Evolutionary conservation across 805 yeast species (phyloP), one percentile per base, ranked within the genome.

Genomic region (Metschnikowia picachoensis): DNA sequence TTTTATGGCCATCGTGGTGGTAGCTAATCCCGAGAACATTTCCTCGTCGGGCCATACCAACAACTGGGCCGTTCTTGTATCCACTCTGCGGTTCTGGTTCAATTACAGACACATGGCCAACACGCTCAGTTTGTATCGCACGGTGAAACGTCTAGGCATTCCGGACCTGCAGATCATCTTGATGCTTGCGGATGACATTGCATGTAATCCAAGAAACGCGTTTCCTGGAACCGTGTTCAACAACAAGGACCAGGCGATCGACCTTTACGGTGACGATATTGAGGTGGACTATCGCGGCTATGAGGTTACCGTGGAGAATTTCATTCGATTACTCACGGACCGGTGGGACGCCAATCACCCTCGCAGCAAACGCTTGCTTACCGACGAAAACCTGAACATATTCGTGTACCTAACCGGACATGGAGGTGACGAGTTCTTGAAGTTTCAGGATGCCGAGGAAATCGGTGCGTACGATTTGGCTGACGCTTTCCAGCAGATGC

Each of bases 391-490:
- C 62, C 87, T 96, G 29, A 94, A 94, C 64, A 89, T 94, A 41
- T 87, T 94, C 65, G 85, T 94, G 27, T 94, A 94, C 64, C 76
- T 94, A 82, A 94, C 99, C 1, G 99, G 99, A 20, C 99, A 94
- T 66, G 99, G 99, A 20, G 99, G 99, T 43, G 89, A 91, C 59
- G 98, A 94, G 65, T 94, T 94, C 65, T 77, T 94, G 58, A 94
- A 94, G 67, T 94, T 94, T 65, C 99, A 94, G 69, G 99, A 94
- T 62, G 97, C 98, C 10, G 99, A 94, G 64, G 99, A 94, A 60
- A 90, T 94, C 47, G 90, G 96, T 2, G 83, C 96, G 9, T 85
- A 88, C 69, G 99, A 94, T 66, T 78, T 94, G 50, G 98, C 99
- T 1, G 96, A 94, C 67, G 98, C 98, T 2, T 88, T 94, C 68